Conservation (phyloP, 179 eudicot genomes). For the Drosera spatulata region DNA sequence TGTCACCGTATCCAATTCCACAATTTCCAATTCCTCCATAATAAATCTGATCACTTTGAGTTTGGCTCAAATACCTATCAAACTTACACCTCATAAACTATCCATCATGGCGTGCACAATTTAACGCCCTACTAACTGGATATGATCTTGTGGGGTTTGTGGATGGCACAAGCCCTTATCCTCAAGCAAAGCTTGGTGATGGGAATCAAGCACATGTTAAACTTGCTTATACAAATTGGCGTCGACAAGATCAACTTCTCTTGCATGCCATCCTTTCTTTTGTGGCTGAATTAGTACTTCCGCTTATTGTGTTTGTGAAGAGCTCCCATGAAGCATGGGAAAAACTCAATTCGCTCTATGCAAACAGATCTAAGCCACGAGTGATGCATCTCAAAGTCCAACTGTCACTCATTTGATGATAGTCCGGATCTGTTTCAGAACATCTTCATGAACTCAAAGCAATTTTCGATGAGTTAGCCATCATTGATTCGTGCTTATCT, state of each 20-base stretch:
- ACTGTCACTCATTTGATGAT: not conserved
- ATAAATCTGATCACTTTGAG: not conserved
- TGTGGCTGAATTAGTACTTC: no score
- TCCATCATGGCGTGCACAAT: not conserved
- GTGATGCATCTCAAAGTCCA: not conserved
- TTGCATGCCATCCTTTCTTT: no score
- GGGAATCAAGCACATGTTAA: not conserved
- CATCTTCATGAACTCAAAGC: not conserved
- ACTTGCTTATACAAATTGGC: not conserved
- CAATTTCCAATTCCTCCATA: no score
- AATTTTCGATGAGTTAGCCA: constrained; percentile 3
- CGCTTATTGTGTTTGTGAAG: no score
- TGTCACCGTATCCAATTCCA: no score
- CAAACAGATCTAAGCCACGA: no score
- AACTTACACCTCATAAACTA: not conserved
- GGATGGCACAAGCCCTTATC: not conserved
- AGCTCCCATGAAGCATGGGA: no score
- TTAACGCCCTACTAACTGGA: not conserved
- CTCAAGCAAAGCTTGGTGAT: not conserved
- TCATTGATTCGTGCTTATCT: not conserved
- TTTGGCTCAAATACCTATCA: not conserved
- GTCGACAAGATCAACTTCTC: no score
- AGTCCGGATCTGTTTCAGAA: not conserved
- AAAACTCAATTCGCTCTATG: no score
- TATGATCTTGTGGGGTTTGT: not conserved